Evolutionary conservation across 768 basidiomycete genomes (phyloP).

Genomic region (Wakefieldia striispora): DNA sequence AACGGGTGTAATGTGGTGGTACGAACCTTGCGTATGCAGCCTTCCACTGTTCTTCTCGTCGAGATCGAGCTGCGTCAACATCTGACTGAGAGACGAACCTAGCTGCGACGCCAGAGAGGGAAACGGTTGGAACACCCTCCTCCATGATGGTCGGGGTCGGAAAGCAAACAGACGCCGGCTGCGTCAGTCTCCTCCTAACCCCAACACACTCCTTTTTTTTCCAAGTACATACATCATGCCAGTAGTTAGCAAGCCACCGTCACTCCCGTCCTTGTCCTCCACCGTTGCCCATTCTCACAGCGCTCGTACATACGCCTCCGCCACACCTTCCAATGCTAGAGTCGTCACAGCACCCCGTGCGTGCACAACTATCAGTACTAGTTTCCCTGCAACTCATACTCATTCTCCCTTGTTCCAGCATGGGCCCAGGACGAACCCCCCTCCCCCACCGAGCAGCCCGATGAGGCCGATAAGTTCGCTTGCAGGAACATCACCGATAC

Average conservation of each 20-base stretch:
- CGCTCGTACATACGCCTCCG: slow-evolving; percentile 24
- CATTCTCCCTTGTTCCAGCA: slow-evolving; percentile 40
- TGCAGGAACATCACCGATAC: slow-evolving; percentile 35
- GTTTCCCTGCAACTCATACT: not conserved
- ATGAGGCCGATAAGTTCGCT: slow-evolving; percentile 34
- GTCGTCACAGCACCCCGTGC: slow-evolving; percentile 71
- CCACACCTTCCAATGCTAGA: slow-evolving; percentile 42
- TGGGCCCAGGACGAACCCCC: slow-evolving; percentile 86
- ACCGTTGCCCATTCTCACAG: slow-evolving; percentile 29
- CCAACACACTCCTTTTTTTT: no score
- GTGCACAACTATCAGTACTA: slow-evolving; percentile 21
- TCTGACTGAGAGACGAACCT: slow-evolving; percentile 82
- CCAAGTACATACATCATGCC: slow-evolving; percentile 23
- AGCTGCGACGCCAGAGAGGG: slow-evolving; percentile 71
- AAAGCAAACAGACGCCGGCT: slow-evolving; percentile 11
- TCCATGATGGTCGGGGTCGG: slow-evolving; percentile 47
- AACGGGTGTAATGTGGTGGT: not conserved
- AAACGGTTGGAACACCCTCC: slow-evolving; percentile 69
- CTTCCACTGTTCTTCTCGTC: slow-evolving; percentile 84
- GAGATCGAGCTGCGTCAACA: slow-evolving; percentile 66
- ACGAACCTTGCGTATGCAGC: slow-evolving; percentile 79
- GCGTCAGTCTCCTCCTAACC: no score
- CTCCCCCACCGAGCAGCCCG: slow-evolving; percentile 53
- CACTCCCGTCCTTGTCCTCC: slow-evolving; percentile 26
- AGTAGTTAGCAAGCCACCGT: slow-evolving; percentile 13